Conservation (phyloP, 495 filamentous ascomycete genomes). For the Aspergillus leporis region DNA sequence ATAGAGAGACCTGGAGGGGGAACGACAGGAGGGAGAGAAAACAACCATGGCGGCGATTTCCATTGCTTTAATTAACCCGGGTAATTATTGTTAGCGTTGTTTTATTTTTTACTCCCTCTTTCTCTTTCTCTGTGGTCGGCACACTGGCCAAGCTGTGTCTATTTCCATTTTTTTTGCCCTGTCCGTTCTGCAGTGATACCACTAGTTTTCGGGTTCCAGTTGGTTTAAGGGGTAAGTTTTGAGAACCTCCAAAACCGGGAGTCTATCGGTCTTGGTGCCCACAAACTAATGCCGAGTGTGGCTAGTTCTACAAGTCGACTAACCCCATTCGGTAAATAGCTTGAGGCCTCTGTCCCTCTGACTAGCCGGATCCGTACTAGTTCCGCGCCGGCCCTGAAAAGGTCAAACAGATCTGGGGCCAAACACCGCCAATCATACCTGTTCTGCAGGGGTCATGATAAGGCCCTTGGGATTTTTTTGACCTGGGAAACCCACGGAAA, state of each 20-base stretch:
- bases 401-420: conserved; percentile 7
- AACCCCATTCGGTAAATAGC: background rate
- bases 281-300: background rate
- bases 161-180: background rate
- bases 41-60: conserved; percentile 4
- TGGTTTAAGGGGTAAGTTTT: conserved; percentile 6
- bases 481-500: conserved; percentile 1
- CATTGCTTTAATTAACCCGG: conserved; percentile 7
- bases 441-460: conserved; percentile 8
- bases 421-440: conserved; percentile 3
- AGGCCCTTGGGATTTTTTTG: background rate
- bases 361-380: background rate
- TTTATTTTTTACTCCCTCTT: background rate
- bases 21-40: conserved; percentile 12
- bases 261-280: conserved; percentile 2
- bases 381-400: background rate
- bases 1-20: conserved; percentile 14
- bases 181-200: conserved; percentile 5
- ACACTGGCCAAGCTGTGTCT: conserved; percentile 1
- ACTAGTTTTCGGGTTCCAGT: conserved; percentile 8
- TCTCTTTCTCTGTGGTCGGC: background rate
- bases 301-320: background rate
- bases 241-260: background rate
- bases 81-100: background rate
- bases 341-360: background rate